Percentiles rank a stretch among this genome's conserved stretches.
Evolutionary conservation across 257 asterid genomes (phyloP).

Genomic region (Apocynum venetum): DNA sequence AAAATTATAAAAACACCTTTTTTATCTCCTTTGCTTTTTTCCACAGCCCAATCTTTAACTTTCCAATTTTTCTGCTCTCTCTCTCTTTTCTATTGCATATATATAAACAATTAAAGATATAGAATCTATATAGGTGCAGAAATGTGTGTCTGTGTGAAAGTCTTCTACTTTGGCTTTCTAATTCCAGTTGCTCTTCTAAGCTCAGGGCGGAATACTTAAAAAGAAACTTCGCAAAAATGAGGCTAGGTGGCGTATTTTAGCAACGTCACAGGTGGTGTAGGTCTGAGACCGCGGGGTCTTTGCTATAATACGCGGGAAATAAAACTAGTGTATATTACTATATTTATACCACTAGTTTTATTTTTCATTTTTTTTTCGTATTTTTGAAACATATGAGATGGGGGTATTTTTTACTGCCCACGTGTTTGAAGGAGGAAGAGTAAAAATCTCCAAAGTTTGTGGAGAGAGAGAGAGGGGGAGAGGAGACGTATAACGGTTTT

Average conservation of each 20-base stretch:
- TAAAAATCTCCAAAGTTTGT: constrained; percentile 21
- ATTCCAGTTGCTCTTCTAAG: constrained; percentile 36
- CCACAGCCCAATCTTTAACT: not conserved
- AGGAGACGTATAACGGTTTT: constrained; percentile 4
- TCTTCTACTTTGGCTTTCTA: constrained; percentile 28
- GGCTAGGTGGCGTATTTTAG: constrained; percentile 19
- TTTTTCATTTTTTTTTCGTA: not conserved
- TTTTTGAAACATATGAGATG: not conserved
- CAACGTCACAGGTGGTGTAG: constrained; percentile 10
- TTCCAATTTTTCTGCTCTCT: constrained; percentile 3
- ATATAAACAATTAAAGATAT: not conserved
- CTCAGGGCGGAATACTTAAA: constrained; percentile 25
- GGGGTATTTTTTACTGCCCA: constrained; percentile 12
- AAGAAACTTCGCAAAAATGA: constrained; percentile 19
- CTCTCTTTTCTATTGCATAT: not conserved
- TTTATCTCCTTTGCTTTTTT: not conserved
- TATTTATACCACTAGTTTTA: not conserved
- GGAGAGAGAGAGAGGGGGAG: not conserved
- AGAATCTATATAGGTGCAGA: not conserved
- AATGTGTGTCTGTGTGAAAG: constrained; percentile 16
- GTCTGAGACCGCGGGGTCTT: constrained; percentile 1
- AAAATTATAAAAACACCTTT: not conserved
- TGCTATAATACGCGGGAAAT: constrained; percentile 27
- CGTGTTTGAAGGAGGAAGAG: constrained; percentile 9
- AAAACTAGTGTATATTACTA: not conserved